A percentile compares a stretch with the other conserved stretches of the same genome.
Evolutionary conservation across 345 rosid genomes (phyloP).

Genomic region (Raphanus sativus): DNA sequence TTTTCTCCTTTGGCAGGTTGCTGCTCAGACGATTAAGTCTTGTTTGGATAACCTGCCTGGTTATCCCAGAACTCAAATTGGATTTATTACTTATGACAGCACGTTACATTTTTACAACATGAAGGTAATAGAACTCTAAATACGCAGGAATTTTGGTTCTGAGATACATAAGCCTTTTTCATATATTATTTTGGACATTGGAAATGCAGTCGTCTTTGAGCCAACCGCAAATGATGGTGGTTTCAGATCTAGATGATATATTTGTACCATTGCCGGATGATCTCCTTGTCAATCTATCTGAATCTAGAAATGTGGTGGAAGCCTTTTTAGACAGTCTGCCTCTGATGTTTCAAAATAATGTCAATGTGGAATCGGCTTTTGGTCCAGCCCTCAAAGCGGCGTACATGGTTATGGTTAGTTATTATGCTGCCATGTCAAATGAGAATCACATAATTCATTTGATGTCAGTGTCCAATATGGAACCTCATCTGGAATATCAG

Average conservation of each 20-base stretch:
- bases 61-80: constrained; percentile 96
- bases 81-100: constrained; percentile 96
- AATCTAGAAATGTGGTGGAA: constrained; percentile 88
- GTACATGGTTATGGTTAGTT: constrained; percentile 89
- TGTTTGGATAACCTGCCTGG: constrained; percentile 96
- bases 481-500: constrained; percentile 7
- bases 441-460: background rate
- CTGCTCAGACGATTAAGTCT: constrained; percentile 86
- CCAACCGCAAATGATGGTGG: constrained; percentile 99
- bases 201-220: constrained; percentile 83
- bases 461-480: background rate
- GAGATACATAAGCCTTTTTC: background rate
- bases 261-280: constrained; percentile 95
- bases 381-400: constrained; percentile 98
- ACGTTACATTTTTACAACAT: constrained; percentile 92
- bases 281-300: constrained; percentile 98
- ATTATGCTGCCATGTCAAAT: constrained; percentile 16
- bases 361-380: constrained; percentile 94
- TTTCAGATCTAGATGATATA: constrained; percentile 91
- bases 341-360: constrained; percentile 86
- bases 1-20: constrained; percentile 55
- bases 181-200: constrained; percentile 28
- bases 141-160: constrained; percentile 5
- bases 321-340: constrained; percentile 91
- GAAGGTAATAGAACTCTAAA: constrained; percentile 64